Base-by-base conservation (phyloP, 192 early-diverging fungal species). In the Coemansia sp. region DNA sequence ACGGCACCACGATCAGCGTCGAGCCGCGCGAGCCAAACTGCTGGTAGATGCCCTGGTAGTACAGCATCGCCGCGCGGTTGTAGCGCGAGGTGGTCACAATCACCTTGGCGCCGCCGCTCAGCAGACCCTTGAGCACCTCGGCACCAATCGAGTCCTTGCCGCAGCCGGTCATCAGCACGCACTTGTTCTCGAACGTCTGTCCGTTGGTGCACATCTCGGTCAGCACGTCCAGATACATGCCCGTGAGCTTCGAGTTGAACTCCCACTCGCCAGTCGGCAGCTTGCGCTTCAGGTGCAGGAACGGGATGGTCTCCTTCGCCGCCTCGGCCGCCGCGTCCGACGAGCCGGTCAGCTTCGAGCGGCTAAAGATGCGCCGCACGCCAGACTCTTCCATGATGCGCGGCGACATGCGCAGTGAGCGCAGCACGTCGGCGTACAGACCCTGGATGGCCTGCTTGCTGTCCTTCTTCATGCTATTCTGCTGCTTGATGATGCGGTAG, bases 31-130 rank as follows among this genome's bases (percentile, higher is more conserved):
- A 86, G 28, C 94, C 94, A 70, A 87, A 87, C 40, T 79, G 79
- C 70, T 96, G 86, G 81, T 90, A 96, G 62, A 96, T 92, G 54
- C 77, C 74, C 61, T 90, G 89, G 85, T 90, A 96, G 80, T 91
- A 93, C 76, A 93, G 85, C 49, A 89, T 90, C 27, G 82, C 85
- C 12, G 76, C 66, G 49, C 85, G 87, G 75, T 85, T 92, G 83
- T 90, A 96, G 56, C 92, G 85, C 41, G 92, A 94, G 21, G 94
- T 96, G 6, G 94, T 96, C 23, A 93, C 91, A 59, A 96, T 76
- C 25, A 60, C 58, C 58, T 84, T 52, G 87, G 74, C 78, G 77
- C 88, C 59, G 84, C 84, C 94, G 31, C 88, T 87, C 40, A 96
- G 77, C 40, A 94, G 77, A 39, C 88, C 91, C 82, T 94, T 90